These are phyloP conservation scores for Teratosphaeria gauchensis DNA, from an alignment of 2,329 filamentous ascomycete species.

Conservation along the genomic window DNA sequence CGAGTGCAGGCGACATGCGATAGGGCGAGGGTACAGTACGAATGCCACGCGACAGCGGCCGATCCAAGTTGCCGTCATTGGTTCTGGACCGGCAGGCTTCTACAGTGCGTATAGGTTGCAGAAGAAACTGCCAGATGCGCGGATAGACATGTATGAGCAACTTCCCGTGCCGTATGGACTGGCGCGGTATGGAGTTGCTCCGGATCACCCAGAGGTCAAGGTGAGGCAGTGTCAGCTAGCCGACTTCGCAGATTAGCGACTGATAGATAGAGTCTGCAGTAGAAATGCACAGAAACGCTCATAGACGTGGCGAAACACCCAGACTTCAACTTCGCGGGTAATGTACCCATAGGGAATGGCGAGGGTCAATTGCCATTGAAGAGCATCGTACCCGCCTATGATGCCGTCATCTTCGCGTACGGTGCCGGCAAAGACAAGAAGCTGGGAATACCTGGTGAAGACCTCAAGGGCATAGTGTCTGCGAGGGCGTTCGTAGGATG, in stretches of 20 bases:
- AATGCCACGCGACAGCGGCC: slow-evolving; percentile 64
- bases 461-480: slow-evolving; percentile 68
- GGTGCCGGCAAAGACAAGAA: slow-evolving; percentile 76
- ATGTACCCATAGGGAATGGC: slow-evolving; percentile 64
- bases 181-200: slow-evolving; percentile 90
- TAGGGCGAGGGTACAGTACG: neutral
- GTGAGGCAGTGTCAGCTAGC: slow-evolving; percentile 34
- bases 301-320: slow-evolving; percentile 74
- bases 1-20: neutral
- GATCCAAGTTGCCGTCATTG: slow-evolving; percentile 75
- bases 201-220: slow-evolving; percentile 97
- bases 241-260: neutral
- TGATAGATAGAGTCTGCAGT: slow-evolving; percentile 14
- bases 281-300: slow-evolving; percentile 95
- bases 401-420: slow-evolving; percentile 87
- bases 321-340: slow-evolving; percentile 84
- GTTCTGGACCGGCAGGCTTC: slow-evolving; percentile 75
- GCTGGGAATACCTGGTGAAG: slow-evolving; percentile 72
- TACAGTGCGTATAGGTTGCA: slow-evolving; percentile 85
- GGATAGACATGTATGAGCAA: slow-evolving; percentile 92
- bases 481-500: slow-evolving; percentile 92
- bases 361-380: slow-evolving; percentile 49
- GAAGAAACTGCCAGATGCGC: slow-evolving; percentile 59
- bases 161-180: slow-evolving; percentile 87
- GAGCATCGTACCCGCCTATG: slow-evolving; percentile 69